Evolutionary conservation across 495 filamentous ascomycete genomes (phyloP), one percentile per base, ranked within the genome.

Genomic region (Penicillium cinerascens): DNA sequence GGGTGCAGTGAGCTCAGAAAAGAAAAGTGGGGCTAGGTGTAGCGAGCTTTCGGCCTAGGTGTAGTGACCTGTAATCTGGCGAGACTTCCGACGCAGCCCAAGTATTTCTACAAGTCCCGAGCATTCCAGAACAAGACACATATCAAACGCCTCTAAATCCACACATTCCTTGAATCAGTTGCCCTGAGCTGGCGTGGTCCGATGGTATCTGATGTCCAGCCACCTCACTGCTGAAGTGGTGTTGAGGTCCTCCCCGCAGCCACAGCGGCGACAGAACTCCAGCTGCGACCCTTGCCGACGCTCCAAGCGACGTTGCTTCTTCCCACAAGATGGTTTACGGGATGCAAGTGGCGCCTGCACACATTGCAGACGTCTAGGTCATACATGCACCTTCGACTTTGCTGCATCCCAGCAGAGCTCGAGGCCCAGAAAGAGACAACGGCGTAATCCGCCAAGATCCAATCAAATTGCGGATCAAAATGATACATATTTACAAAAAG

Each of bases 281-380:
- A 67, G 61, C 47, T 67, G 64, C 45, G 64, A 67, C 41, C 49
- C 51, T 10, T 67, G 61, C 41, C 50, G 64, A 2, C 61, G 59
- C 26, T 63, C 57, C 9, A 67, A 67, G 23, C 56, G 64, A 35
- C 61, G 62, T 10, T 67, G 64, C 40, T 40, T 58, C 17, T 55
- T 65, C 16, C 22, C 42, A 37, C 10, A 39, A 4, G 16, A 7
- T 43, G 11, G 15, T 6, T 37, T 51, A 8, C 42, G 20, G 3
- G 42, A 49, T 17, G 1, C 51, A 4, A 45, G 18, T 20, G 13
- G 25, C 3, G 17, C 51, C 1, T 65, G 64, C 33, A 25, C 52
- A 4, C 52, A 60, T 44, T 67, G 64, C 54, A 17, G 41, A 13
- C 61, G 62, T 8, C 37, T 65, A 17, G 57, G 54, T 38, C 54